phyloP scores from a whole-genome alignment of 108 stramenopile species.

The Skeletonema potamos region DNA sequence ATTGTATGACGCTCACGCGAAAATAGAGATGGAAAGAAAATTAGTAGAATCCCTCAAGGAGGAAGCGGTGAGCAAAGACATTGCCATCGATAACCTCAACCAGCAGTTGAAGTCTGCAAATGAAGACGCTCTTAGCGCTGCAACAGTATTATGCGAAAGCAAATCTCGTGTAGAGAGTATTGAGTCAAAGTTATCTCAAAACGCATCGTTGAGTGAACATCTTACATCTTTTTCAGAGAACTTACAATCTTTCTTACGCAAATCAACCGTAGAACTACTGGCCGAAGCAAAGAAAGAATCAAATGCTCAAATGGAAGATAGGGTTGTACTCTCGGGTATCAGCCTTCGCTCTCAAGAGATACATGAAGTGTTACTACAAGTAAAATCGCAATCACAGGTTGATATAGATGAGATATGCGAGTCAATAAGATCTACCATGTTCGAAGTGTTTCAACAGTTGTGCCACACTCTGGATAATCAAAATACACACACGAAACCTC shows the following conservation, averaged over 20 bases:
- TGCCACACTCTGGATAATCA: too few relatives aligned
- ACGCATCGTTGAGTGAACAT: not conserved
- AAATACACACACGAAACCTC: too few relatives aligned
- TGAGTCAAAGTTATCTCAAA: conserved; percentile 5
- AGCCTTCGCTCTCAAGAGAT: not conserved
- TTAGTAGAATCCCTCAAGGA: conserved; percentile 3
- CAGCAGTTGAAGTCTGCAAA: not conserved
- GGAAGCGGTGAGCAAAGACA: not conserved
- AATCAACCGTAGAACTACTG: not conserved
- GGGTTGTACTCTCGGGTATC: not conserved
- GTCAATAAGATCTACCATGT: not conserved
- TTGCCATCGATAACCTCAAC: conserved; percentile 4
- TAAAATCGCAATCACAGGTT: not conserved
- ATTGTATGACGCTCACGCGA: conserved; percentile 6
- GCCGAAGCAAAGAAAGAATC: not conserved
- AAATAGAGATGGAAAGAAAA: conserved; percentile 3
- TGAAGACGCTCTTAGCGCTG: not conserved
- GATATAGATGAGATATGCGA: not conserved
- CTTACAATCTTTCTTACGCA: not conserved
- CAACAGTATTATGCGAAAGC: not conserved
- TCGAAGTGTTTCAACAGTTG: too few relatives aligned
- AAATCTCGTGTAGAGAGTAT: conserved; percentile 22
- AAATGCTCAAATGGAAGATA: not conserved
- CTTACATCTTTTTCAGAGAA: not conserved
- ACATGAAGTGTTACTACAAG: not conserved